A percentile compares a stretch with the other conserved stretches of the same genome.
These are phyloP conservation scores for Cadophora luteo-olivacea DNA, from an alignment of 2,329 filamentous ascomycete genomes.

Conservation along the genomic window DNA sequence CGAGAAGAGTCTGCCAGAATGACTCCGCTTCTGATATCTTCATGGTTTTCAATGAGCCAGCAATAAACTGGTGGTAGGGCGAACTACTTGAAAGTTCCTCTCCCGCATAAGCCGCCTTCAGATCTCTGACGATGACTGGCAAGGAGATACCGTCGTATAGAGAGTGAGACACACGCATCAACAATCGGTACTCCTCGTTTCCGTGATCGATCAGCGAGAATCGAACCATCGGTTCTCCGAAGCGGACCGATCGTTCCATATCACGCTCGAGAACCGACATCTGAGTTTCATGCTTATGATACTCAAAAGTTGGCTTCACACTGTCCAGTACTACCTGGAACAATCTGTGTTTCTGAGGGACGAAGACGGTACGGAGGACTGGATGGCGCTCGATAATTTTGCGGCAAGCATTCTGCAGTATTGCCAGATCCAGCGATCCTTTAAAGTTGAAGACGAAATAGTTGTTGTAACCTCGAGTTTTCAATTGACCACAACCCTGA, in stretches of 20 bases:
- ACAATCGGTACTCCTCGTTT: not conserved
- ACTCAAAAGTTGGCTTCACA: not conserved
- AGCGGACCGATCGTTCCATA: not conserved
- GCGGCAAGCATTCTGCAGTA: slow-evolving; percentile 20
- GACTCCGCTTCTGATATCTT: not conserved
- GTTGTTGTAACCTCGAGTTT: slow-evolving; percentile 25
- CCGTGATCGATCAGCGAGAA: slow-evolving; percentile 7
- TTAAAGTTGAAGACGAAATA: slow-evolving; percentile 27
- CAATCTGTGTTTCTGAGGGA: slow-evolving; percentile 9
- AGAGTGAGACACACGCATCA: slow-evolving; percentile 57
- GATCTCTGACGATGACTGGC: slow-evolving; percentile 26
- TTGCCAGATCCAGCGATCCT: slow-evolving; percentile 16
- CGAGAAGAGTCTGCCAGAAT: slow-evolving; percentile 15
- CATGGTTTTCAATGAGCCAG: not conserved
- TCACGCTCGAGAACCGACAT: not conserved
- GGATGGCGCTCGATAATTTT: slow-evolving; percentile 17
- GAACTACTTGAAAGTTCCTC: slow-evolving; percentile 2
- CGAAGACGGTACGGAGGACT: slow-evolving; percentile 30
- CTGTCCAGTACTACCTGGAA: slow-evolving; percentile 28
- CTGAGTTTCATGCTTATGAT: not conserved
- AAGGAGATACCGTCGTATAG: slow-evolving; percentile 71
- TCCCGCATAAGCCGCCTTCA: slow-evolving; percentile 19
- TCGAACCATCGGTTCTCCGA: not conserved
- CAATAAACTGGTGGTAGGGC: slow-evolving; percentile 30
- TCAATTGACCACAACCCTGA: slow-evolving; percentile 17